phyloP scores from a whole-genome alignment of 1,139 yeast genomes.

The Geotrichum aggregatum region DNA sequence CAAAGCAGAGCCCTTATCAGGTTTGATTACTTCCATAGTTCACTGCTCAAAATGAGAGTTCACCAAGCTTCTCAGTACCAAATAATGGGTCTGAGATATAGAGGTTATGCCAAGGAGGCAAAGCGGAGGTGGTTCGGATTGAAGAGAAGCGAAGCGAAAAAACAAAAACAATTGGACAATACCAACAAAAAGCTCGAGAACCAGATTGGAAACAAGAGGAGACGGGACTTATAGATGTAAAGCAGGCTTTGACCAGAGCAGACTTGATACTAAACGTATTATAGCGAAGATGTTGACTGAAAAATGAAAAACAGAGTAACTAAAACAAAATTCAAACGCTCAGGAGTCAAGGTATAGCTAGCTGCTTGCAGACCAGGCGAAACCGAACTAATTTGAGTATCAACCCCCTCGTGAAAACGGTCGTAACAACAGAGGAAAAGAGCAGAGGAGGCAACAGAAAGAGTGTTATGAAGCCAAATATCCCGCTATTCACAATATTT shows the following conservation, averaged over 20 bases:
- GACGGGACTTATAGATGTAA: too few relatives aligned
- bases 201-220: not conserved
- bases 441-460: too few relatives aligned
- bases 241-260: too few relatives aligned
- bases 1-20: not conserved
- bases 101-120: not conserved
- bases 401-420: too few relatives aligned
- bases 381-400: not conserved
- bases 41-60: not conserved
- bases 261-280: too few relatives aligned
- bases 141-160: not conserved
- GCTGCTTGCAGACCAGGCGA: not conserved
- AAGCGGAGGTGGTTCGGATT: not conserved
- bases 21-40: conserved; percentile 7
- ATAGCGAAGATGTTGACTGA: too few relatives aligned
- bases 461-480: too few relatives aligned
- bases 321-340: not conserved
- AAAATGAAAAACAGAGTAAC: not conserved
- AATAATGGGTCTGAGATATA: not conserved
- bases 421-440: not conserved
- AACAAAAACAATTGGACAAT: not conserved
- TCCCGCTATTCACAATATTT: too few relatives aligned
- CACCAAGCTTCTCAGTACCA: not conserved
- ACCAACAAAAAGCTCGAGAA: not conserved
- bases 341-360: conserved; percentile 1